Evolutionary conservation across 192 early-diverging fungal species (phyloP).

Genomic region (Dissophora ornata): DNA sequence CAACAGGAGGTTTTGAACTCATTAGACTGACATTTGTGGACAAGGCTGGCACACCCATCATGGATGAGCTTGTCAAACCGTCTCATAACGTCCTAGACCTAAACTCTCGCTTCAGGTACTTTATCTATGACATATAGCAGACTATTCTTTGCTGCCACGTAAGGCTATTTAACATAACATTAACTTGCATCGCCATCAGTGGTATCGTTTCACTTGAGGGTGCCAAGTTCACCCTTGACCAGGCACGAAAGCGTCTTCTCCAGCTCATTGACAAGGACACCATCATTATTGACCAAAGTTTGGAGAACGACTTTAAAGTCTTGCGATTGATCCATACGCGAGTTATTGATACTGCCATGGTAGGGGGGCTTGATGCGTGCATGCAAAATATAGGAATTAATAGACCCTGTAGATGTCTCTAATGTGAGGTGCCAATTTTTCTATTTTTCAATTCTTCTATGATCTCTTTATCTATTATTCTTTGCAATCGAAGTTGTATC

Average conservation of each 20-base stretch:
- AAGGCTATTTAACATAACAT: too few species aligned
- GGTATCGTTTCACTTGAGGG: slow-evolving; percentile 62
- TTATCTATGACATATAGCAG: not conserved
- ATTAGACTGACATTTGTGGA: slow-evolving; percentile 69
- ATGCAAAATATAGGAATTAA: too few species aligned
- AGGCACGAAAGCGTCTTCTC: slow-evolving; percentile 52
- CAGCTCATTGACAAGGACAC: slow-evolving; percentile 61
- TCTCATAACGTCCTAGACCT: slow-evolving; percentile 67
- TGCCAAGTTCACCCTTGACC: slow-evolving; percentile 62
- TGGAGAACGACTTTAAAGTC: slow-evolving; percentile 53
- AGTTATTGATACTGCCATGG: too few species aligned
- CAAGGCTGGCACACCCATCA: slow-evolving; percentile 53
- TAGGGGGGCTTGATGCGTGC: too few species aligned
- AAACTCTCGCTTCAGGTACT: slow-evolving; percentile 65
- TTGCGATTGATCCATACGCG: slow-evolving; percentile 52
- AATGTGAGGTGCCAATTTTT: too few species aligned
- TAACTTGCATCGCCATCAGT: slow-evolving; percentile 17
- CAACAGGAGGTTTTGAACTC: slow-evolving; percentile 73
- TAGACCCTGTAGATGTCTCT: too few species aligned
- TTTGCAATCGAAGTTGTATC: slow-evolving; percentile 57
- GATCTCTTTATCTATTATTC: too few species aligned
- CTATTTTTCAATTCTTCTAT: not conserved
- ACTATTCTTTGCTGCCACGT: not conserved
- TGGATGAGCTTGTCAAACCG: slow-evolving; percentile 73
- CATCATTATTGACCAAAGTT: slow-evolving; percentile 72